Conservation (phyloP, 257 asterid species). For the Fraxinus excelsior region DNA sequence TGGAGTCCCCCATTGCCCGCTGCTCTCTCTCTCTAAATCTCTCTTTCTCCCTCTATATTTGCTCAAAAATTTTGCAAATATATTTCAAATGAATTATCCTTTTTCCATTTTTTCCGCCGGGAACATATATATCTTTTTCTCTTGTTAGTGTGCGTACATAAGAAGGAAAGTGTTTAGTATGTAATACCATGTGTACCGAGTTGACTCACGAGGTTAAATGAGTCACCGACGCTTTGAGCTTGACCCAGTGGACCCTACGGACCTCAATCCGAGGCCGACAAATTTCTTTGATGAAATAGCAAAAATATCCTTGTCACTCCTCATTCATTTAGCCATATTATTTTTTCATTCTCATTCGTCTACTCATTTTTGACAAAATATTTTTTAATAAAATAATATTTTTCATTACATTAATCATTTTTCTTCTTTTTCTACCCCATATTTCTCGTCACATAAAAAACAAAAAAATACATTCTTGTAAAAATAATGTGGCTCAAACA, state of each 20-base stretch:
- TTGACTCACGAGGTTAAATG: slow-evolving; percentile 24
- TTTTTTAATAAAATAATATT: no score
- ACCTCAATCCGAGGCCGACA: slow-evolving; percentile 43
- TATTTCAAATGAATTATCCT: no score
- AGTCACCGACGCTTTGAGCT: slow-evolving; percentile 61
- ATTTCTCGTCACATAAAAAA: no score
- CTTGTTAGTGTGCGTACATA: not conserved
- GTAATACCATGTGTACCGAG: slow-evolving; percentile 30
- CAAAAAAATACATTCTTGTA: no score
- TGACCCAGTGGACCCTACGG: not conserved
- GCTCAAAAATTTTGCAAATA: not conserved
- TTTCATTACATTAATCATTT: no score
- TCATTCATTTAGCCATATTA: no score
- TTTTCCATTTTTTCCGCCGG: not conserved
- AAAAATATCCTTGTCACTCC: slow-evolving; percentile 28
- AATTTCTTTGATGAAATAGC: slow-evolving; percentile 32
- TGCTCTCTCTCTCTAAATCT: slow-evolving; percentile 21
- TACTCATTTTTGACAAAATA: no score
- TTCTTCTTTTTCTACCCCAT: no score
- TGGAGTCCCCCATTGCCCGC: slow-evolving; percentile 79
- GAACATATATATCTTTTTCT: not conserved
- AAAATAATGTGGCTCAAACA: no score
- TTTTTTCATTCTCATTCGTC: no score
- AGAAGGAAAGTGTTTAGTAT: not conserved
- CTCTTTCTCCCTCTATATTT: slow-evolving; percentile 23